Evolutionary conservation across 2,329 filamentous ascomycete species (phyloP), one percentile per base, ranked within the genome.

Genomic region (Aspergillus sp.): DNA sequence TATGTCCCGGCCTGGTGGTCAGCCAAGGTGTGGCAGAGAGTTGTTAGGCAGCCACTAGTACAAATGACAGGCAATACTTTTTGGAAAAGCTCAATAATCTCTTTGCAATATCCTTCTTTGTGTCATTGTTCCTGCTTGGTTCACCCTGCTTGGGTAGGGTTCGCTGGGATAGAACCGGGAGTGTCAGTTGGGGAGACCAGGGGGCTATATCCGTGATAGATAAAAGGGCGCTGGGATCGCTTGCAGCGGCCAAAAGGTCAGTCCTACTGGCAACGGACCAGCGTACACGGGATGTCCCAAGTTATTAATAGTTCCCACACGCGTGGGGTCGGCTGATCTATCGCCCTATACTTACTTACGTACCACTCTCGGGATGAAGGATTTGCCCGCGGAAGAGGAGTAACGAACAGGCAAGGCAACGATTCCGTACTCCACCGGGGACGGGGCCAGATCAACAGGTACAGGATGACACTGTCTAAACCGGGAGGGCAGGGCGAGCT

Each of bases 51-150:
- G 55, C 54, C 42, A 60, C 47, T 60, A 59, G 60, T 42, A 60
- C 49, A 54, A 62, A 62, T 62, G 61, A 58, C 51, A 60, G 41
- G 57, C 50, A 54, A 44, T 60, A 59, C 49, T 54, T 60, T 53
- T 39, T 36, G 32, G 55, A 30, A 52, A 21, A 27, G 7, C 11
- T 7, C 15, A 23, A 44, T 23, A 15, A 19, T 44, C 19, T 44
- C 41, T 23, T 44, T 23, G 32, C 4, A 32, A 36, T 5, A 13
- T 11, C 11, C 5, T 30, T 10, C 5, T 30, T 30, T 11, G 27
- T 11, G 11, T 36, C 11, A 13, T 13, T 15, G 32, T 13, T 6
- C 32, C 10, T 2, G 11, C 30, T 11, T 11, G 30, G 3, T 36
- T 11, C 11, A 36, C 11, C 32, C 32, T 36, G 32, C 32, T 36